Evolutionary conservation across 352 stramenopile genomes (phyloP).

Genomic region (Phytophthora rubi): DNA sequence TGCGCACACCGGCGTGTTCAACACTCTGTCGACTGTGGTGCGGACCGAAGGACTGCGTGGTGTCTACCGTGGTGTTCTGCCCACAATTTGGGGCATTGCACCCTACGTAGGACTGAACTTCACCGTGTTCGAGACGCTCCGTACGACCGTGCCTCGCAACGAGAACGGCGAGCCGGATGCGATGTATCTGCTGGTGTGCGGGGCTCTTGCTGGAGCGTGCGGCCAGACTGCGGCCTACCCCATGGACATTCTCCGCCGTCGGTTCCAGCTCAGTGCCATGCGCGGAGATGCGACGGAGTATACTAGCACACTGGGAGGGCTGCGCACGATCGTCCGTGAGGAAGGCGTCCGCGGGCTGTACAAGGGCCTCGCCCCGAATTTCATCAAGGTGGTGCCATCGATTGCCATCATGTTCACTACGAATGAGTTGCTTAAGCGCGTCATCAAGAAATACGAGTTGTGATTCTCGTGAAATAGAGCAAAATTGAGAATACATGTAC

Average conservation of each 20-base stretch:
- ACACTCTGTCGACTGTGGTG: conserved; percentile 58
- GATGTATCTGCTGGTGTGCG: conserved; percentile 64
- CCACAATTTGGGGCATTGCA: conserved; percentile 72
- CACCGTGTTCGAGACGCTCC: conserved; percentile 76
- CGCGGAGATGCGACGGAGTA: conserved; percentile 42
- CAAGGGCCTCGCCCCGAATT: conserved; percentile 72
- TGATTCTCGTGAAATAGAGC: conserved; percentile 26
- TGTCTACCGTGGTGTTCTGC: conserved; percentile 68
- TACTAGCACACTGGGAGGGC: conserved; percentile 55
- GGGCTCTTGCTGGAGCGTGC: conserved; percentile 68
- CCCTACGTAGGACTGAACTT: conserved; percentile 84
- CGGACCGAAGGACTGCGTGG: conserved; percentile 60
- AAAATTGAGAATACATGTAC: conserved; percentile 28
- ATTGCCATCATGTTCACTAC: conserved; percentile 87
- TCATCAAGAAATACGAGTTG: conserved; percentile 35
- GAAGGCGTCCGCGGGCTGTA: conserved; percentile 72
- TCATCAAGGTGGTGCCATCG: conserved; percentile 81
- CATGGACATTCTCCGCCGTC: conserved; percentile 76
- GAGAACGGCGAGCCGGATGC: conserved; percentile 53
- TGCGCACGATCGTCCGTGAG: conserved; percentile 53
- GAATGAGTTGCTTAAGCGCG: conserved; percentile 75
- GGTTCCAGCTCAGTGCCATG: conserved; percentile 73
- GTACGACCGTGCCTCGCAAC: conserved; percentile 49
- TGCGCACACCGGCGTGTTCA: conserved; percentile 70
- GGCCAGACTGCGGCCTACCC: conserved; percentile 78